Base-by-base conservation (phyloP, 768 basidiomycete genomes). In the Rhodosporidiobolus odoratus region DNA sequence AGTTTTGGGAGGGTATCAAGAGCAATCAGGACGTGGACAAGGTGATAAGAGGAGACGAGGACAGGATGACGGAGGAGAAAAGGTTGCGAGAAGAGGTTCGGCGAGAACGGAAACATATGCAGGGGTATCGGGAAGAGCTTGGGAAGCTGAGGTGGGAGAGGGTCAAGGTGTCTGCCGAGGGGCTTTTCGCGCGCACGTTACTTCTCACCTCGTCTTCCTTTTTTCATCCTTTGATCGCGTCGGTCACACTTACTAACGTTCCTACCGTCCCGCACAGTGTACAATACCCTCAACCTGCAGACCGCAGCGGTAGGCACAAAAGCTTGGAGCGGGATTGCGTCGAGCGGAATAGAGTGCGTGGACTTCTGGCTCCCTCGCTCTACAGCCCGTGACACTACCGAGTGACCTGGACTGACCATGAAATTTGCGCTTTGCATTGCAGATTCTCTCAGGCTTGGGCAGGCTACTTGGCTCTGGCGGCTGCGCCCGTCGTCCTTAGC, bases 171-270 rank as follows among this genome's bases (percentile, higher is more conserved):
- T 32, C 10, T 9, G 60, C 60, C 23, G 70, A 71, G 30, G 70
- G 38, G 1, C 23, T 71, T 8, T 71, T 71, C 50, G 54, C 58
- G 4, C n/a, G 69, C 65, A 37, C 41, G 69, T 54, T 45, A 12
- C 43, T 45, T 45, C n/a, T n/a, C n/a, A n/a, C n/a, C n/a, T n/a
- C n/a, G n/a, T n/a, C n/a, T n/a, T n/a, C n/a, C n/a, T n/a, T n/a
- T n/a, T n/a, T n/a, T n/a, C n/a, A n/a, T n/a, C n/a, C n/a, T n/a
- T n/a, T n/a, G n/a, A n/a, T n/a, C n/a, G n/a, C n/a, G n/a, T n/a
- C n/a, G n/a, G n/a, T n/a, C n/a, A n/a, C n/a, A n/a, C n/a, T n/a
- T n/a, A n/a, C n/a, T n/a, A n/a, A n/a, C n/a, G n/a, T n/a, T n/a
- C n/a, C n/a, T n/a, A n/a, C n/a, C n/a, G n/a, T n/a, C 52, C 27